These are phyloP conservation scores for Xerocomellus chrysenteron DNA, from an alignment of 768 basidiomycete species.

Conservation along the genomic window DNA sequence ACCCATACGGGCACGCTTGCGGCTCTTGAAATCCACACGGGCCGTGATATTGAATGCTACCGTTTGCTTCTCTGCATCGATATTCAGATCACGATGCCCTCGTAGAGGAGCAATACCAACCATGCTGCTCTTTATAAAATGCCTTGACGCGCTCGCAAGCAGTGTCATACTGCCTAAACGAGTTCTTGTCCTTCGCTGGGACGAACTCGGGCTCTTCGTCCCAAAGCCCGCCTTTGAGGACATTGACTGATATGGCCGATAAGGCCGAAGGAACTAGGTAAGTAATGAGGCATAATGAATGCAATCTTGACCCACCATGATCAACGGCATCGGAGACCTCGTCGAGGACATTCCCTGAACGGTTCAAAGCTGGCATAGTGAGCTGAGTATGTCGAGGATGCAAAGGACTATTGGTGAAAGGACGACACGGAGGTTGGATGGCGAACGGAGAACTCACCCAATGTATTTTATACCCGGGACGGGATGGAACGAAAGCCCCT, in stretches of 20 bases:
- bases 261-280: background rate
- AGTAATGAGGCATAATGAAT: background rate
- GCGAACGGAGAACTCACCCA: background rate
- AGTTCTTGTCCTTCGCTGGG: constrained; percentile 56
- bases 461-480: constrained; percentile 21
- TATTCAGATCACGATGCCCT: background rate
- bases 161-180: constrained; percentile 70
- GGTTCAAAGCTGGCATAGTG: constrained; percentile 27
- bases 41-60: constrained; percentile 80
- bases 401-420: background rate
- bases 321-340: constrained; percentile 48
- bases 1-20: constrained; percentile 71
- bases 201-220: constrained; percentile 59
- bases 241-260: constrained; percentile 52
- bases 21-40: constrained; percentile 70
- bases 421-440: background rate
- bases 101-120: constrained; percentile 34
- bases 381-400: background rate
- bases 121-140: constrained; percentile 79
- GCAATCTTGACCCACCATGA: constrained; percentile 36
- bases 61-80: constrained; percentile 73
- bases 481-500: constrained; percentile 7
- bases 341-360: constrained; percentile 39
- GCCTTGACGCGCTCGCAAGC: constrained; percentile 77
- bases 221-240: constrained; percentile 62